Conservation (phyloP, 2,329 filamentous ascomycete species). For the Chaetomium strumarium region DNA sequence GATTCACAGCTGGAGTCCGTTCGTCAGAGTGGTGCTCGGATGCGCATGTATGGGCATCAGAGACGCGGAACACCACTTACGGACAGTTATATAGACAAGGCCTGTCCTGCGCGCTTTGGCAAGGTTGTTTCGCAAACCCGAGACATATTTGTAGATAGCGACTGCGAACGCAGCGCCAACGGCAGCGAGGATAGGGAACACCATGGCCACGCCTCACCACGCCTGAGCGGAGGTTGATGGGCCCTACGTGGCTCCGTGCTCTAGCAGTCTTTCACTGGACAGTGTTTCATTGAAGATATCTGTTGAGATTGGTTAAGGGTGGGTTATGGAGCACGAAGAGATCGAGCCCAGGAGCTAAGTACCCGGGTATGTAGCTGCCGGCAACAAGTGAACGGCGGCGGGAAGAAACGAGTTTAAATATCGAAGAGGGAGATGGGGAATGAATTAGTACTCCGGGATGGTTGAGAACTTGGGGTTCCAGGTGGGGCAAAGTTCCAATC, state of each 20-base stretch:
- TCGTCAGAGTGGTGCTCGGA: slow-evolving; percentile 6
- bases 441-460: too few species aligned
- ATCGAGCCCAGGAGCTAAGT: too few species aligned
- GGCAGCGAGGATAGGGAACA: slow-evolving; percentile 34
- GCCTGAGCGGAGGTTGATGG: neutral
- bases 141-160: slow-evolving; percentile 28
- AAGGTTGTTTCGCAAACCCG: slow-evolving; percentile 41
- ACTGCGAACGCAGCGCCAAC: slow-evolving; percentile 32
- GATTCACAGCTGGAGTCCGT: slow-evolving; percentile 37
- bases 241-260: neutral
- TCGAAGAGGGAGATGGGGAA: too few species aligned
- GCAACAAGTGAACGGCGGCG: too few species aligned
- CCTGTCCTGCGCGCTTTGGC: slow-evolving; percentile 45
- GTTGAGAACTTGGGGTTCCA: too few species aligned
- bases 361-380: too few species aligned
- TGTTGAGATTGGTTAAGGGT: too few species aligned
- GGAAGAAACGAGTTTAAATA: too few species aligned
- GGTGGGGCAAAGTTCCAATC: too few species aligned
- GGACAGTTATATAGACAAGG: slow-evolving; percentile 47
- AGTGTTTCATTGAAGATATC: too few species aligned
- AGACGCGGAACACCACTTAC: slow-evolving; percentile 39
- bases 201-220: slow-evolving; percentile 24
- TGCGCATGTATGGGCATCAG: neutral
- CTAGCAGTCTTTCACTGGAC: too few species aligned
- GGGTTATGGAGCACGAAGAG: too few species aligned